Percentiles rank a stretch among this genome's conserved stretches.
Conservation (phyloP, 2,329 filamentous ascomycete genomes). For the Fusarium sp. region DNA sequence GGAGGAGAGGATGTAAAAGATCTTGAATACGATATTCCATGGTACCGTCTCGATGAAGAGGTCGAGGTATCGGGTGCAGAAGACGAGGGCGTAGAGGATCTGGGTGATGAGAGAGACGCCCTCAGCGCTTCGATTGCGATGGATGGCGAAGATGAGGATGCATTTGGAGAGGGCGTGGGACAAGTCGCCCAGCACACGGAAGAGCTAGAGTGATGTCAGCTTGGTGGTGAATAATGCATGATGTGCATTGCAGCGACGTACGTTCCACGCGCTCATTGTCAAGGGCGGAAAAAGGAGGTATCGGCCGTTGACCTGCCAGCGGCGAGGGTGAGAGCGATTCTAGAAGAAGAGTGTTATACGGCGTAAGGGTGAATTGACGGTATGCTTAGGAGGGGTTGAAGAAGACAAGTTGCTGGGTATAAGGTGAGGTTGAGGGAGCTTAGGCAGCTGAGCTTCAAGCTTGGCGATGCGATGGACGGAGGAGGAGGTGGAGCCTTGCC, state of each 20-base stretch:
- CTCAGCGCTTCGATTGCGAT: constrained; percentile 87
- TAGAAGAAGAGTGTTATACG: not conserved
- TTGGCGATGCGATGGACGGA: constrained; percentile 37
- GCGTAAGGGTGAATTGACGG: not conserved
- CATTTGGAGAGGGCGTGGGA: constrained; percentile 88
- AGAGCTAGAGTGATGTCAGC: constrained; percentile 56
- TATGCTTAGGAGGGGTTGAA: constrained; percentile 8
- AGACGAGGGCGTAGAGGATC: constrained; percentile 86
- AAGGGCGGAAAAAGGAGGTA: constrained; percentile 24
- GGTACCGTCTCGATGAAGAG: constrained; percentile 68
- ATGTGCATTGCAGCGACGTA: constrained; percentile 39
- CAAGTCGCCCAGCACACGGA: constrained; percentile 85
- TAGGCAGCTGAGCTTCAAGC: constrained; percentile 23
- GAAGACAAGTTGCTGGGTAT: constrained; percentile 27
- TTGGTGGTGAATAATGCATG: not conserved
- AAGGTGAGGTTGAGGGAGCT: constrained; percentile 13
- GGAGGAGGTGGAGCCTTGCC: constrained; percentile 31
- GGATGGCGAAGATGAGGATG: constrained; percentile 91
- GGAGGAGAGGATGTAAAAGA: constrained; percentile 86
- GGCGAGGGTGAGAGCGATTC: not conserved
- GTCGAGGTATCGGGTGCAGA: constrained; percentile 87
- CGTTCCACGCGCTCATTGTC: constrained; percentile 57
- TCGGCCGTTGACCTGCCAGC: constrained; percentile 27
- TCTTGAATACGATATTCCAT: constrained; percentile 87
- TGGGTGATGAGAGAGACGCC: constrained; percentile 94